Evolutionary conservation across 2,329 filamentous ascomycete species (phyloP).

Genomic region (Trichoderma koningiopsis): DNA sequence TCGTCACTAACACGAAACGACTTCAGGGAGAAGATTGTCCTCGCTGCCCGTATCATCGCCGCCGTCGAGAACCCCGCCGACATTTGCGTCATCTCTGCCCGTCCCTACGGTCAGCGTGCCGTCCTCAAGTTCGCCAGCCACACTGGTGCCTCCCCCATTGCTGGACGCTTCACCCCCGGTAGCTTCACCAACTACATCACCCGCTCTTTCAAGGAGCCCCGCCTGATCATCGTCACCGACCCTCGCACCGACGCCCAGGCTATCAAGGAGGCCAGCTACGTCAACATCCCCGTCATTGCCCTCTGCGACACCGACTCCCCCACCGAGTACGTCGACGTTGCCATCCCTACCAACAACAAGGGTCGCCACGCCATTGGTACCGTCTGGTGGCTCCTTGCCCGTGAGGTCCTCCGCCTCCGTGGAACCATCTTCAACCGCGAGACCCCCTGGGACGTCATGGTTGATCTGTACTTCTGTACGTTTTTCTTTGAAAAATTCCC

Average conservation of each 20-base stretch:
- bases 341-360: conserved; percentile 99
- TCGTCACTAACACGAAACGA: conserved; percentile 20
- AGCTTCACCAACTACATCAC: conserved; percentile 99
- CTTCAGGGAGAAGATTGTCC: conserved; percentile 96
- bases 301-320: conserved; percentile 99
- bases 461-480: conserved; percentile 98
- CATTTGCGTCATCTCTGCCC: conserved; percentile 98
- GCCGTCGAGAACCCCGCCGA: conserved; percentile 99
- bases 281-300: conserved; percentile 99
- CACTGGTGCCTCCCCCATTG: conserved; percentile 97
- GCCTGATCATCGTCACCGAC: conserved; percentile 98
- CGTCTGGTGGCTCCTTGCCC: conserved; percentile 99
- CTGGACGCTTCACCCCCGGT: conserved; percentile 99
- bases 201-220: conserved; percentile 99
- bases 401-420: conserved; percentile 98
- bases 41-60: conserved; percentile 97
- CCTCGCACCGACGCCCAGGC: conserved; percentile 99
- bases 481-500: conserved; percentile 29
- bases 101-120: conserved; percentile 98
- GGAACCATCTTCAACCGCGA: conserved; percentile 96
- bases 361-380: conserved; percentile 98
- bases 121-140: conserved; percentile 99
- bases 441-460: conserved; percentile 98
- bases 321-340: conserved; percentile 99
- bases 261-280: conserved; percentile 99